These are phyloP conservation scores for Metrosideros polymorpha DNA, from an alignment of 441 rosid species.

Conservation along the genomic window DNA sequence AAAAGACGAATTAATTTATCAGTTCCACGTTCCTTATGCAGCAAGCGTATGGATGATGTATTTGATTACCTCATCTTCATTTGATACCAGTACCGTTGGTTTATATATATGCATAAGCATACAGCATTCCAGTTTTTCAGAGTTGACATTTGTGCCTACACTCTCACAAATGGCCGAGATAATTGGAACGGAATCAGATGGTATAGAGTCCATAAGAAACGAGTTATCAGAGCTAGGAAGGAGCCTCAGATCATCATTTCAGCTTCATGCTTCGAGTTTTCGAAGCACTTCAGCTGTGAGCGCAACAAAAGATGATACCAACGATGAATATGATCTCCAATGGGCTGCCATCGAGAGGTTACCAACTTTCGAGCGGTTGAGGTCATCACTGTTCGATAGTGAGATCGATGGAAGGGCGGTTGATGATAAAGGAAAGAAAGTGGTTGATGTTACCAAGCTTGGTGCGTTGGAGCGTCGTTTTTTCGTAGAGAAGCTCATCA, in stretches of 20 bases:
- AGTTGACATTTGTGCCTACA: background rate
- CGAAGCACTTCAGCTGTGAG: slow-evolving; percentile 20
- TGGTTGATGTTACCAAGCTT: slow-evolving; percentile 37
- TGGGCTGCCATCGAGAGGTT: slow-evolving; percentile 56
- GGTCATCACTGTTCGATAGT: slow-evolving; percentile 26
- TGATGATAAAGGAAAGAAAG: slow-evolving; percentile 16
- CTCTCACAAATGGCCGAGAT: slow-evolving; percentile 24
- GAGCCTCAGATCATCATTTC: slow-evolving; percentile 42
- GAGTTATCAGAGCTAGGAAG: slow-evolving; percentile 41
- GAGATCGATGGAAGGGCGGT: slow-evolving; percentile 7
- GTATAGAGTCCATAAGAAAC: slow-evolving; percentile 34
- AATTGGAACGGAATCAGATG: slow-evolving; percentile 23
- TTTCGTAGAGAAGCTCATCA: slow-evolving; percentile 42
- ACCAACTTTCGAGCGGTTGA: slow-evolving; percentile 37
- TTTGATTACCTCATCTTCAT: slow-evolving; percentile 21
- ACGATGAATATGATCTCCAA: slow-evolving; percentile 26
- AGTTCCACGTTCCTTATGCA: background rate
- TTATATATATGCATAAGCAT: background rate
- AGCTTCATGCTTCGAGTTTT: slow-evolving; percentile 20
- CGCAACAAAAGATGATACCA: slow-evolving; percentile 15
- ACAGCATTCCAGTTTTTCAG: background rate
- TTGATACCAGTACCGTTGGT: background rate
- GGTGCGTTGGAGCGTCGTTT: slow-evolving; percentile 26
- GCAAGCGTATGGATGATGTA: slow-evolving; percentile 13
- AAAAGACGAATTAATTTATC: background rate